Evolutionary conservation across 2,329 filamentous ascomycete species (phyloP), one percentile per base, ranked within the genome.

Genomic region (Pseudocercospora eumusae): DNA sequence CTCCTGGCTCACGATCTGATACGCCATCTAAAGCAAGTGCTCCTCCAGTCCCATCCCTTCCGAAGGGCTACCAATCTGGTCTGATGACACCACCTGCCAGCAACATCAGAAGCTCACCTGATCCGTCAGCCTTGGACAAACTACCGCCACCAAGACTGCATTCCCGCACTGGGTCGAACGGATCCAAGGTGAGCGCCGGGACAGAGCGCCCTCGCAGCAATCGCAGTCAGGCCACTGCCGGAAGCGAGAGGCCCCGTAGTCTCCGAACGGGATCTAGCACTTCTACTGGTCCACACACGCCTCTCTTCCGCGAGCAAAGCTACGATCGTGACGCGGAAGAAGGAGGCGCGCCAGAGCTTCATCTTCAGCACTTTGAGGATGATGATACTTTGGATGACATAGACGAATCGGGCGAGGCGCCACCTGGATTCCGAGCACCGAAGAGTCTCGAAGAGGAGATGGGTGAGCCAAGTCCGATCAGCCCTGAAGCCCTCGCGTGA

Each of bases 31-130:
- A 62, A 64, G 61, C 62, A 59, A 61, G 59, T 52, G 49, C 60
- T 8, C 33, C 64, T 50, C 56, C 67, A 70, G 79, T 80, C 47
- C 83, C 79, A 76, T 20, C 52, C 8, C 62, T 75, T 70, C 73
- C 79, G 3, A 81, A 86, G 1, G 85, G 82, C 54, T 88, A 92
- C 64, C 81, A 93, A 20, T 88, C 88, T 0, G 93, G 93, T 1
- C 85, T 96, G 21, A 83, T 97, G 81, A 97, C 93, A 0, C 93
- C 93, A n/a, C 93, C 93, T 4, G 86, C 89, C 28, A 92, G 90
- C 3, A 86, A 86, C 59, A 75, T 89, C 53, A 88, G 90, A 47
- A 86, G 86, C 67, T 85, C 83, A 2, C 83, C 86, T 0, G 78
- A 81, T 2, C 75, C 79, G 8, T 72, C 73, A 23, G 63, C 62